A percentile compares a stretch with the other conserved stretches of the same genome.
Conservation (phyloP, 2,329 filamentous ascomycete genomes). For the Aspergillus jensenii region DNA sequence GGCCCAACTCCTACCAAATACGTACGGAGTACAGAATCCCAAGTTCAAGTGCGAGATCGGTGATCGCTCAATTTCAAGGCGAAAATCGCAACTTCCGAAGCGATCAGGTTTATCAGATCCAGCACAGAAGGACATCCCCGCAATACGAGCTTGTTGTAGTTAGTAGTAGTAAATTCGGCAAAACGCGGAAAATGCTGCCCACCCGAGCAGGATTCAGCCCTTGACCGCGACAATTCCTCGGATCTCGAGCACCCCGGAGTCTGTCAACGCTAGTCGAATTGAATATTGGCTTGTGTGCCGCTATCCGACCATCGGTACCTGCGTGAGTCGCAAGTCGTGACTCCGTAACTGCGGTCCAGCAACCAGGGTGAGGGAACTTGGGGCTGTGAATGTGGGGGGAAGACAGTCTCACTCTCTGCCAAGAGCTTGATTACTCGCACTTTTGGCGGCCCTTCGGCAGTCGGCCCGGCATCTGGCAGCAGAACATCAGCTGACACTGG, state of each 20-base stretch:
- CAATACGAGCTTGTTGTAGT: not conserved
- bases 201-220: not conserved
- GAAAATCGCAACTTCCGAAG: not conserved
- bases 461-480: conserved; percentile 14
- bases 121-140: not conserved
- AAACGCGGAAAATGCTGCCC: not conserved
- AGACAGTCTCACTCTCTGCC: not conserved
- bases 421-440: not conserved
- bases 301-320: conserved; percentile 19
- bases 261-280: not conserved
- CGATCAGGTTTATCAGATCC: not conserved
- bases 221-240: not conserved
- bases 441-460: conserved; percentile 11
- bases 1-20: not conserved
- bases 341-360: conserved; percentile 14
- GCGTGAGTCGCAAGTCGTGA: conserved; percentile 10
- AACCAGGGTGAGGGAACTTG: conserved; percentile 10
- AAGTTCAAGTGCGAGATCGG: not conserved
- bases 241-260: not conserved
- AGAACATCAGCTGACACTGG: conserved; percentile 5
- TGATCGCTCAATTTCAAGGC: not conserved
- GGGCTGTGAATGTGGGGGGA: conserved; percentile 11
- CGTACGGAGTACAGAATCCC: not conserved
- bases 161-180: not conserved
- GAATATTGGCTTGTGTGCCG: conserved; percentile 10